phyloP scores from a whole-genome alignment of 176 grass and related monocot species.

The Triticum dicoccoides region DNA sequence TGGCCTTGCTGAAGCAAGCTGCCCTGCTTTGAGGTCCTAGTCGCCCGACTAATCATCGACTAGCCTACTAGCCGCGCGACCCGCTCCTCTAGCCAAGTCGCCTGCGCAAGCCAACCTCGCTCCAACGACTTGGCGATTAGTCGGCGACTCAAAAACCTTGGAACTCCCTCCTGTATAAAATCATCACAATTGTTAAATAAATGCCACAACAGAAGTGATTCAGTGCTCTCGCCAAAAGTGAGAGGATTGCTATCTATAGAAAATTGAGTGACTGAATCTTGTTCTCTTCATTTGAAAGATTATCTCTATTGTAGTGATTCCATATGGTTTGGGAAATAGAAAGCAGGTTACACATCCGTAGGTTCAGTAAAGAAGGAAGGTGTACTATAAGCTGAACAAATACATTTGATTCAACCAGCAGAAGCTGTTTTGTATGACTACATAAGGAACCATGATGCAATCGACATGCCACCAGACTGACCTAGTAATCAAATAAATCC shows the following conservation, averaged over 20 bases:
- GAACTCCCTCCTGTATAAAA: background rate
- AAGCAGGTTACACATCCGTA: background rate
- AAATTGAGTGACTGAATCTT: background rate
- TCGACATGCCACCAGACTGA: background rate
- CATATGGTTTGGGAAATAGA: background rate
- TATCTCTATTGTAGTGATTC: background rate
- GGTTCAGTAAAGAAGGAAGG: background rate
- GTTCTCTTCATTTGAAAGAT: background rate
- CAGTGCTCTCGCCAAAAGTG: background rate
- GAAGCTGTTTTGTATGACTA: background rate
- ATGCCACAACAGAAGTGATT: background rate
- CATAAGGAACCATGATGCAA: slow-evolving; percentile 9
- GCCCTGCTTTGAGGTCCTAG: no score
- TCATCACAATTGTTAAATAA: background rate
- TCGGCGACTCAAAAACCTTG: no score
- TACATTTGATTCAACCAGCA: background rate
- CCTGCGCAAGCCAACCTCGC: no score
- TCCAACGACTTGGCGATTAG: no score
- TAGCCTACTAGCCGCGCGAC: no score
- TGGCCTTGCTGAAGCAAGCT: no score
- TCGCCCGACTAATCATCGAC: no score
- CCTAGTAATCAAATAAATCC: background rate
- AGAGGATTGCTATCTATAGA: background rate
- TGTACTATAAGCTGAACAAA: background rate
- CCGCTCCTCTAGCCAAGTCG: no score